Base-by-base conservation (phyloP, 2,329 filamentous ascomycete genomes). In the Chalara sp. region DNA sequence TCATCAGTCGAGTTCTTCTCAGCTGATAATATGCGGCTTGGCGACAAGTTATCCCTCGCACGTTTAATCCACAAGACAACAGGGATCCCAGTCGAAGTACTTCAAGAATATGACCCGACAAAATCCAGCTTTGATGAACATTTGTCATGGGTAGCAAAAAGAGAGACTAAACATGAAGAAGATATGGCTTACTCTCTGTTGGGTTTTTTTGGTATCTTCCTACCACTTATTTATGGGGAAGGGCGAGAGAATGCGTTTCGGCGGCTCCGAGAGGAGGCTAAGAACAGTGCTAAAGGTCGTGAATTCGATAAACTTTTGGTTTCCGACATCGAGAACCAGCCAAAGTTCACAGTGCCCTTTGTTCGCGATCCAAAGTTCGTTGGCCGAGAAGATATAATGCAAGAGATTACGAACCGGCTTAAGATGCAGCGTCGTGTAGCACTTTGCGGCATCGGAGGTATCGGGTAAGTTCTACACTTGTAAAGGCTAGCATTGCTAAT, bases 111-210 rank as follows among this genome's bases (percentile, higher is more conserved):
- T 6, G 31, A 42, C 47, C 43, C 52, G 12, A 50, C 48, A 32
- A 4, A 48, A 29, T 51, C 54, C 11, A 48, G 13, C 28, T 29
- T 51, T 37, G 42, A 49, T 31, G 54, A 56, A 35, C 44, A 47
- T 31, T 31, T 73, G 67, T 67, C 66, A 1, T 73, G 70, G 71
- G 69, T 68, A 4, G 60, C 66, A 1, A 47, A 58, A 3, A 62
- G 71, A 0, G 32, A 58, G 3, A 71, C 70, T 0, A 67, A 61
- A 0, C 54, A 67, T 5, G 13, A 50, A 0, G 72, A 75, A 48
- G 72, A 75, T 44, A 63, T 64, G 28, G 70, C 71, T 0, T 75
- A 75, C 40, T 72, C 65, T 12, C 56, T 76, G 0, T 52, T 75
- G 5, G 72, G 72, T 0, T 62, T 75, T 0, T 74, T 74, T 32